A percentile compares a stretch with the other conserved stretches of the same genome.
Evolutionary conservation across 78 protist species (phyloP).

Genomic region (Dictyostelium capitatum): DNA sequence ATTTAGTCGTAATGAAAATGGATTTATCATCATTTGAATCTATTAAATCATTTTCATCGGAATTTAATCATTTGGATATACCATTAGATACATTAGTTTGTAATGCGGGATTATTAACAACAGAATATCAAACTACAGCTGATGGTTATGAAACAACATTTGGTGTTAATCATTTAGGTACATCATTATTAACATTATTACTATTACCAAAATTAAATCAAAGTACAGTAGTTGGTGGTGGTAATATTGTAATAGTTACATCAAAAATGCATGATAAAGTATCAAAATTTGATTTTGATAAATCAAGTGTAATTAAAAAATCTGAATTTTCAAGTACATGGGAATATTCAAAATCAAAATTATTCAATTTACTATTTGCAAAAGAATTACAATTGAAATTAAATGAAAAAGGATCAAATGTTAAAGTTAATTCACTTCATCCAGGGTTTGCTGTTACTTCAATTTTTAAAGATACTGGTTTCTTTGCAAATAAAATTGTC

Average conservation of each 20-base stretch:
- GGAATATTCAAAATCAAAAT: conserved; percentile 16
- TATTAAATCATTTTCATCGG: conserved; percentile 37
- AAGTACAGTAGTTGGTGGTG: not conserved
- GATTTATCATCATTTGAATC: conserved; percentile 56
- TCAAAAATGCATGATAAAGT: not conserved
- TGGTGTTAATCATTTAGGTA: conserved; percentile 58
- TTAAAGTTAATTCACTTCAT: conserved; percentile 52
- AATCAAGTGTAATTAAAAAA: not conserved
- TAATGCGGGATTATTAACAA: conserved; percentile 49
- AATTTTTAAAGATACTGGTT: not conserved
- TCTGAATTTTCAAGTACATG: not conserved
- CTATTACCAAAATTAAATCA: conserved; percentile 18
- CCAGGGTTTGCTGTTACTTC: conserved; percentile 49
- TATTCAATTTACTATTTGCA: conserved; percentile 31
- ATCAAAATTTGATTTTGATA: not conserved
- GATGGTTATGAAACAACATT: conserved; percentile 50
- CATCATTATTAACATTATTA: conserved; percentile 46
- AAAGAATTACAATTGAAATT: conserved; percentile 41
- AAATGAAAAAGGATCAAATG: conserved; percentile 6
- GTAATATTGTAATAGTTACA: conserved; percentile 18
- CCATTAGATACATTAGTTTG: conserved; percentile 30
- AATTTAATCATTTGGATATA: conserved; percentile 16
- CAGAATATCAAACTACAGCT: not conserved
- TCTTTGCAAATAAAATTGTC: not conserved
- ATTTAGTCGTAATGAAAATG: conserved; percentile 16